Conservation (phyloP, 257 asterid genomes). For the Jaltomata sinuosa region DNA sequence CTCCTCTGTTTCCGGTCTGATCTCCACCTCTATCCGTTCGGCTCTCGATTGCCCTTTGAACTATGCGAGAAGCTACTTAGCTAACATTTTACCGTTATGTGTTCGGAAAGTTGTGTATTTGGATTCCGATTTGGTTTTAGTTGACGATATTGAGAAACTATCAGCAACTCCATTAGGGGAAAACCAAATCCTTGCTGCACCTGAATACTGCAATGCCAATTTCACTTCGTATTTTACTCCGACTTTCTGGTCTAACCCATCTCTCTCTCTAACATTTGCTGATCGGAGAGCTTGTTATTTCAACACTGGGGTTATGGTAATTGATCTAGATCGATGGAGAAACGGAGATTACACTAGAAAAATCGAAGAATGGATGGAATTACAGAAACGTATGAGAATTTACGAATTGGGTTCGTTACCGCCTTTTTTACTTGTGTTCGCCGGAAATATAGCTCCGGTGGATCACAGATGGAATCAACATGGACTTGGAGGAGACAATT, state of each 20-base stretch:
- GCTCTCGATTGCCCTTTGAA: constrained; percentile 92
- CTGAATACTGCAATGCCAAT: constrained; percentile 89
- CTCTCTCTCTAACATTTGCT: constrained; percentile 66
- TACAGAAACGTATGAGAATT: constrained; percentile 81
- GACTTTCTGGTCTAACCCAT: constrained; percentile 82
- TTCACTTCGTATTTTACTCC: constrained; percentile 87
- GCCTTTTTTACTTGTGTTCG: constrained; percentile 82
- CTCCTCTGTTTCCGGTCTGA: constrained; percentile 51
- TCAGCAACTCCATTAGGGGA: constrained; percentile 43
- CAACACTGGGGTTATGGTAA: constrained; percentile 95
- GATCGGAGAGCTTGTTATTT: constrained; percentile 69
- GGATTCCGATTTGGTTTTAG: constrained; percentile 76
- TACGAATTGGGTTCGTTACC: constrained; percentile 83
- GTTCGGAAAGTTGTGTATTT: constrained; percentile 71
- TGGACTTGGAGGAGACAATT: constrained; percentile 91
- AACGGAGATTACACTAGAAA: constrained; percentile 58
- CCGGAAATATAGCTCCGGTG: constrained; percentile 72
- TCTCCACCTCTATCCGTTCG: constrained; percentile 91
- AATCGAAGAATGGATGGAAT: constrained; percentile 93
- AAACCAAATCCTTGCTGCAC: constrained; percentile 69
- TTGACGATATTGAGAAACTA: constrained; percentile 74
- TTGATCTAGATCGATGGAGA: constrained; percentile 76
- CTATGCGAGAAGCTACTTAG: constrained; percentile 85
- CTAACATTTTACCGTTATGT: constrained; percentile 61
- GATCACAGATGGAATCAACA: constrained; percentile 92